Percentiles rank a stretch among this genome's conserved stretches.
phyloP scores from a whole-genome alignment of 257 asterid genomes.

The Salvia rosmarinus region DNA sequence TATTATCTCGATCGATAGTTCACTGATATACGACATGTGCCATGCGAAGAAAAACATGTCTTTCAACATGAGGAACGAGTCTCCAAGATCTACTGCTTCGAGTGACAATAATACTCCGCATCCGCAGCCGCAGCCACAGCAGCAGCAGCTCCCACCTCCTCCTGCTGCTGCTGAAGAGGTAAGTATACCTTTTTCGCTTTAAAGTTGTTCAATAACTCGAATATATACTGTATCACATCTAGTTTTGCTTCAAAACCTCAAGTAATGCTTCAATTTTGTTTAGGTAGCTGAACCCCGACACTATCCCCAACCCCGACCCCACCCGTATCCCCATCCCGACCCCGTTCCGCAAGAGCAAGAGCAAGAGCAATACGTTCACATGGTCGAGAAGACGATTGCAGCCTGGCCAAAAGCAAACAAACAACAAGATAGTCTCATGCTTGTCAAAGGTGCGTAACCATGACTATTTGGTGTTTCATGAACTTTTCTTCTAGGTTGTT shows the following conservation, averaged over 20 bases:
- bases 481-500: too few species aligned
- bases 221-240: not conserved
- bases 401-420: constrained; percentile 49
- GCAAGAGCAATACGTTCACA: constrained; percentile 35
- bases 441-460: constrained; percentile 52
- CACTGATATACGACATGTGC: constrained; percentile 32
- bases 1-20: not conserved
- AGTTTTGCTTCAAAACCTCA: not conserved
- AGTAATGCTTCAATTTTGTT: not conserved
- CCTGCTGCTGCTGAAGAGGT: constrained; percentile 75
- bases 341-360: constrained; percentile 26
- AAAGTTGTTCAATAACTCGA: not conserved
- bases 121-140: constrained; percentile 31
- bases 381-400: constrained; percentile 60
- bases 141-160: constrained; percentile 50
- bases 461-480: not conserved
- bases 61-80: constrained; percentile 40
- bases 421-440: constrained; percentile 39
- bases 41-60: constrained; percentile 49
- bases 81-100: constrained; percentile 37
- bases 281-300: constrained; percentile 37
- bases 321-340: not conserved
- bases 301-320: constrained; percentile 20
- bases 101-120: constrained; percentile 37
- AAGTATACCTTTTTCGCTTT: constrained; percentile 45